These are phyloP conservation scores for Boletus pseudo-olivaceus DNA, from an alignment of 768 basidiomycete species.

Conservation along the genomic window DNA sequence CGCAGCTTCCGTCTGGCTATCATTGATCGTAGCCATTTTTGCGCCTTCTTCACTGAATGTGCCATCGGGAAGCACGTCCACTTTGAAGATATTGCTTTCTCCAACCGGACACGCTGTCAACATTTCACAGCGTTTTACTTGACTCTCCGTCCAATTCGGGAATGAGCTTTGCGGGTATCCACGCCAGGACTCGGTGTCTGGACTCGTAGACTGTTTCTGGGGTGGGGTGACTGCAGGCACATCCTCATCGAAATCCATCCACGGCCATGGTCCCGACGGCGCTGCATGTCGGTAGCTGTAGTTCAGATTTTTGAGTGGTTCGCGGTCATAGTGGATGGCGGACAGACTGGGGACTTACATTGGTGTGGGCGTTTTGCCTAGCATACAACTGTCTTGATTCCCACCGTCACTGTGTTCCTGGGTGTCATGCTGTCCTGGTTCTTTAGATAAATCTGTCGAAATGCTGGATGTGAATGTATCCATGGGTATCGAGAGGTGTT, in stretches of 20 bases:
- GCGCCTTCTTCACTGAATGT: background rate
- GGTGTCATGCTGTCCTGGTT: background rate
- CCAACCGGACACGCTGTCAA: constrained; percentile 17
- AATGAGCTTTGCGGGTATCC: constrained; percentile 31
- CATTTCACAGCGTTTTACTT: constrained; percentile 32
- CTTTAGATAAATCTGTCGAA: background rate
- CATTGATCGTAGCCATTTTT: background rate
- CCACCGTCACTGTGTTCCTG: background rate
- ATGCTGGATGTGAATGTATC: background rate
- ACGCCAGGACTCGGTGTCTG: constrained; percentile 12
- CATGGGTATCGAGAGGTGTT: constrained; percentile 22
- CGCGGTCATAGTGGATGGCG: background rate
- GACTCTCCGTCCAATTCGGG: constrained; percentile 31
- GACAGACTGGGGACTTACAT: constrained; percentile 12
- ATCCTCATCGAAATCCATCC: constrained; percentile 37
- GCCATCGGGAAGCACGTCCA: constrained; percentile 20
- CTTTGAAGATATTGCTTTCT: constrained; percentile 17
- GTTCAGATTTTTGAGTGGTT: background rate
- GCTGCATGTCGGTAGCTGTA: constrained; percentile 36
- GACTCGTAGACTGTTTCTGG: background rate
- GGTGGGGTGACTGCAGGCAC: background rate
- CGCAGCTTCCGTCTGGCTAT: constrained; percentile 12
- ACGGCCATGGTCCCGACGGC: constrained; percentile 42
- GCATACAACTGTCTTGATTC: background rate
- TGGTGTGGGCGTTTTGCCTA: constrained; percentile 19